These are phyloP conservation scores for Xylariaceae sp. DNA, from an alignment of 2,329 filamentous ascomycete genomes.

Conservation along the genomic window DNA sequence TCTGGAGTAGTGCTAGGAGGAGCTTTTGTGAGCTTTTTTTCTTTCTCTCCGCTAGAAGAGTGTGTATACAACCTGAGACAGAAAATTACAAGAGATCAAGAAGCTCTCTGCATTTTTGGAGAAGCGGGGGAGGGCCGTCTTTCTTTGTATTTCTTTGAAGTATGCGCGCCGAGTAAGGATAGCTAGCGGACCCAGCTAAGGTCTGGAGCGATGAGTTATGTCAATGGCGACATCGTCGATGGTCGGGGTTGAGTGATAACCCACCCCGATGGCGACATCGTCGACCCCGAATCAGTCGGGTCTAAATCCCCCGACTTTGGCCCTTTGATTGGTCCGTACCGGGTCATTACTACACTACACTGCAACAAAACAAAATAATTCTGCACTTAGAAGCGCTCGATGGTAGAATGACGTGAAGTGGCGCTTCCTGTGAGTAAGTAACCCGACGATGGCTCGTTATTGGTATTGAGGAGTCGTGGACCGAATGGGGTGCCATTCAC, in stretches of 20 bases:
- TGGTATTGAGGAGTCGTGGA: too few relatives aligned
- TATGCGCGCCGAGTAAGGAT: neutral
- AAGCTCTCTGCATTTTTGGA: neutral
- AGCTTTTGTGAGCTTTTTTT: neutral
- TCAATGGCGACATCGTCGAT: neutral
- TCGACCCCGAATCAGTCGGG: constrained; percentile 3
- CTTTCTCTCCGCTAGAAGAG: too few relatives aligned
- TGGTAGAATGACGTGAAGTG: too few relatives aligned
- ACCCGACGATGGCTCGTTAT: too few relatives aligned
- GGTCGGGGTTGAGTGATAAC: constrained; percentile 14
- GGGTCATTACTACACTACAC: neutral
- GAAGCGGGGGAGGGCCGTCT: neutral
- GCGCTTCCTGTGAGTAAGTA: too few relatives aligned
- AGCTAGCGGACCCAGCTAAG: too few relatives aligned
- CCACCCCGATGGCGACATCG: constrained; percentile 22
- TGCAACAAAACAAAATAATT: neutral
- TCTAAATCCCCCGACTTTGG: constrained; percentile 1
- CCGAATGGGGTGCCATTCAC: too few relatives aligned
- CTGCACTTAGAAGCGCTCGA: neutral
- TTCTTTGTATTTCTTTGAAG: neutral
- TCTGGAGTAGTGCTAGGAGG: neutral
- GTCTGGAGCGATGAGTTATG: too few relatives aligned
- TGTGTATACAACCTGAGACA: neutral
- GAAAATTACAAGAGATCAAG: neutral
- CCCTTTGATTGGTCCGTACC: constrained; percentile 7